Percentiles rank a stretch among this genome's conserved stretches.
These are phyloP conservation scores for Aspergillus aculeatus DNA, from an alignment of 2,329 filamentous ascomycete genomes.

Conservation along the genomic window DNA sequence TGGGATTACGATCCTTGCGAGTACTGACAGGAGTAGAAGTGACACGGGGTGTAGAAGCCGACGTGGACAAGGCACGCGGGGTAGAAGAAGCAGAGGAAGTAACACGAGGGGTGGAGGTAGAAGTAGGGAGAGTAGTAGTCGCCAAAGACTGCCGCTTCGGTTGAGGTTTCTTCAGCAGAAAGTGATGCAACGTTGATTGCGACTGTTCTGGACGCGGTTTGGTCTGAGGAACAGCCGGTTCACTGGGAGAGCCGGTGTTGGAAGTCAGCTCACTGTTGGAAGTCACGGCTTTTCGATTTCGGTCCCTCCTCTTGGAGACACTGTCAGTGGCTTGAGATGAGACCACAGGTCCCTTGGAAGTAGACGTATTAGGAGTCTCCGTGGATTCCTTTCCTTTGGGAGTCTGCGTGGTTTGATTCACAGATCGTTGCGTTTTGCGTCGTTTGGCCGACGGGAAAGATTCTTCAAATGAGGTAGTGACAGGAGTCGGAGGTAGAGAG, in stretches of 20 bases:
- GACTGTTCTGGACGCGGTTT: conserved; percentile 7
- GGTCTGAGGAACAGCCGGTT: conserved; percentile 9
- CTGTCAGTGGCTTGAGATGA: conserved; percentile 9
- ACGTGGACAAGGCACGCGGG: background rate
- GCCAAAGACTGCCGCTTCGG: conserved; percentile 12
- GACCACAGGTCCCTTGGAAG: conserved; percentile 5
- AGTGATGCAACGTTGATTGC: conserved; percentile 12
- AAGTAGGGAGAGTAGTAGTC: conserved; percentile 9
- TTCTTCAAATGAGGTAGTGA: conserved; percentile 24
- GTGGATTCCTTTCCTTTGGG: conserved; percentile 11
- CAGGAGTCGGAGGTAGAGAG: conserved; percentile 23
- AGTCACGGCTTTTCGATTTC: conserved; percentile 10
- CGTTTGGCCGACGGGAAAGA: conserved; percentile 21
- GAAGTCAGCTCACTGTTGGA: background rate
- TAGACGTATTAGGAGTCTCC: conserved; percentile 11
- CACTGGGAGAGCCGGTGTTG: background rate
- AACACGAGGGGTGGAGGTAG: conserved; percentile 8
- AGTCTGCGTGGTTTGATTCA: conserved; percentile 14
- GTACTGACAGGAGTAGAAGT: background rate
- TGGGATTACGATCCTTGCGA: conserved; percentile 15
- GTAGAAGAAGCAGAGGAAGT: background rate
- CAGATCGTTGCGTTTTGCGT: conserved; percentile 18
- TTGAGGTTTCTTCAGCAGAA: conserved; percentile 12
- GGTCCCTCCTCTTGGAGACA: conserved; percentile 9
- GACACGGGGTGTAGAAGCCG: background rate